These are phyloP conservation scores for Talaromyces sp. DNA, from an alignment of 2,329 filamentous ascomycete genomes.

Conservation along the genomic window DNA sequence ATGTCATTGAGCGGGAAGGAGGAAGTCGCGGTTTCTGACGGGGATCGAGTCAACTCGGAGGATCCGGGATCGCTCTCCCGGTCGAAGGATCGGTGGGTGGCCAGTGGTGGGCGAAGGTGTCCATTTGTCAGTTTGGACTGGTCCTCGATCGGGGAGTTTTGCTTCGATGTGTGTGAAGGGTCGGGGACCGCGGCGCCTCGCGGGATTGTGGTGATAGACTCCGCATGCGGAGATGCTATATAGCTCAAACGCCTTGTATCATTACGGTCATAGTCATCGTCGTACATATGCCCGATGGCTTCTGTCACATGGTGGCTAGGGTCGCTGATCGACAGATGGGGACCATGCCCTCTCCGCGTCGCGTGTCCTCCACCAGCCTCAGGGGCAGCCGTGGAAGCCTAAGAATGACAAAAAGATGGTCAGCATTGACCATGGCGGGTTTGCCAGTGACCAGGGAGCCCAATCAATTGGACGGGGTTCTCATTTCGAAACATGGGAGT, in stretches of 20 bases:
- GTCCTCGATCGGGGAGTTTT: slow-evolving; percentile 39
- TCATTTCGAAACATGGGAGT: background rate
- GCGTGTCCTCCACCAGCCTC: slow-evolving; percentile 52
- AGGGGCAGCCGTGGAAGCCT: slow-evolving; percentile 47
- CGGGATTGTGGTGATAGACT: slow-evolving; percentile 46
- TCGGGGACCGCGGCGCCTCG: slow-evolving; percentile 32
- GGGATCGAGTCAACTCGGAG: slow-evolving; percentile 57
- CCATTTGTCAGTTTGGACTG: slow-evolving; percentile 35
- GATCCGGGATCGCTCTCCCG: slow-evolving; percentile 54
- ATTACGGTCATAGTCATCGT: slow-evolving; percentile 66
- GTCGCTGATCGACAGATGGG: slow-evolving; percentile 75
- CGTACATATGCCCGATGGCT: slow-evolving; percentile 88
- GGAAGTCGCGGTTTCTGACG: slow-evolving; percentile 59
- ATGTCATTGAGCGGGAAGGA: slow-evolving; percentile 78
- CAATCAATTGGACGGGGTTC: slow-evolving; percentile 7
- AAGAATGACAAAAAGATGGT: slow-evolving; percentile 6
- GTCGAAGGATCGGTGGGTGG: slow-evolving; percentile 37
- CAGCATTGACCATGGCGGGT: background rate
- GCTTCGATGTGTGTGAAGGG: slow-evolving; percentile 32
- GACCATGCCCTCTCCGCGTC: slow-evolving; percentile 59
- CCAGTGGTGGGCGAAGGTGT: slow-evolving; percentile 29
- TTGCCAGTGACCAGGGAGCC: background rate
- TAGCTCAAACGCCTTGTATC: slow-evolving; percentile 75
- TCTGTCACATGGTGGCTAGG: slow-evolving; percentile 93
- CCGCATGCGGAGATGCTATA: slow-evolving; percentile 55